Percentiles rank a stretch among this genome's conserved stretches.
Evolutionary conservation across 805 yeast genomes (phyloP).

Genomic region (Soucietia sequanensis): DNA sequence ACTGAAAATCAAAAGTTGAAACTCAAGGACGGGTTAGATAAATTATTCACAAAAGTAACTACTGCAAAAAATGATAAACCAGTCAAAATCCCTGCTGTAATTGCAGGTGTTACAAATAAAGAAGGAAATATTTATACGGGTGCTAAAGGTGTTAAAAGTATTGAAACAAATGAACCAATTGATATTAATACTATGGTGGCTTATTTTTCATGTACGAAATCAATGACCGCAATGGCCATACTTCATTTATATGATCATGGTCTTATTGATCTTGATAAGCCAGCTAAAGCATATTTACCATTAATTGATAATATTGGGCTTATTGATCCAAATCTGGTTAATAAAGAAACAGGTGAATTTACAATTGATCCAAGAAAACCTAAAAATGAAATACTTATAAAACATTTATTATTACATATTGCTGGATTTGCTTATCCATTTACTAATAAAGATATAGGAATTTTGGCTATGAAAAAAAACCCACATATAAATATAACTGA

Average conservation of each 20-base stretch:
- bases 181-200: conserved; percentile 17
- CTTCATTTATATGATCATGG: conserved; percentile 33
- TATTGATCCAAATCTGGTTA: conserved; percentile 24
- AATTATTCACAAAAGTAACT: background rate
- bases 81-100: conserved; percentile 20
- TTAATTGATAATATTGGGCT: conserved; percentile 24
- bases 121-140: conserved; percentile 22
- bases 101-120: conserved; percentile 27
- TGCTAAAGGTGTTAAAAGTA: conserved; percentile 18
- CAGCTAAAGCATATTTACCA: conserved; percentile 33
- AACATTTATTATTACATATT: conserved; percentile 29
- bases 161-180: conserved; percentile 14
- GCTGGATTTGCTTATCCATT: conserved; percentile 38
- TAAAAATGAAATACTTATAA: conserved; percentile 19
- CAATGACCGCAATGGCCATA: conserved; percentile 36
- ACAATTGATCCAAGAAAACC: conserved; percentile 22
- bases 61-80: too few species aligned
- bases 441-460: conserved; percentile 25
- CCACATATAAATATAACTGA: conserved; percentile 14
- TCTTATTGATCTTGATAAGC: conserved; percentile 29
- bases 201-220: conserved; percentile 31
- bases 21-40: conserved; percentile 4
- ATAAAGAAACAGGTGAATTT: conserved; percentile 22
- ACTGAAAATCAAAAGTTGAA: conserved; percentile 1
- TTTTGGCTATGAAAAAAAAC: conserved; percentile 18